Evolutionary conservation across 495 filamentous ascomycete genomes (phyloP).

Genomic region (Aspergillus baeticus): DNA sequence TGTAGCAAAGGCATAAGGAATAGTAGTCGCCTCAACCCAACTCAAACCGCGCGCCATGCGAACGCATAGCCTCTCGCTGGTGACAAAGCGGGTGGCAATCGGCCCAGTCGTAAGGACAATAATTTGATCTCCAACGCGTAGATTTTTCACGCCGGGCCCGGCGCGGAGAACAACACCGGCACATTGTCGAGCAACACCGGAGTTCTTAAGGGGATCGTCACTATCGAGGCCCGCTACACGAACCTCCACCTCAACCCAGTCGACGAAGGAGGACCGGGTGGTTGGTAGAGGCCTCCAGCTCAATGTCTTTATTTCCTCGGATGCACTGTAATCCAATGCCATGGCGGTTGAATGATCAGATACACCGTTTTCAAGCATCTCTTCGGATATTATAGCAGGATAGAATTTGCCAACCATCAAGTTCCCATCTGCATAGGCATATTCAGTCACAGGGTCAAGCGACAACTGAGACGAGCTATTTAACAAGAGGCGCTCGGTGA

Average conservation of each 20-base stretch:
- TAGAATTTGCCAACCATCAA: slow-evolving; percentile 1
- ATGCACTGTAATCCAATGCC: background rate
- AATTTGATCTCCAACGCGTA: slow-evolving; percentile 40
- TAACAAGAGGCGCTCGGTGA: background rate
- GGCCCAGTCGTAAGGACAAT: background rate
- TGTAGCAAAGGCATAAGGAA: slow-evolving; percentile 41
- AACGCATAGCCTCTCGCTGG: slow-evolving; percentile 21
- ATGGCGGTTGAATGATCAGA: background rate
- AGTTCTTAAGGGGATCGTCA: background rate
- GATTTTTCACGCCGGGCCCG: slow-evolving; percentile 30
- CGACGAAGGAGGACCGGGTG: background rate
- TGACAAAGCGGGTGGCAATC: background rate
- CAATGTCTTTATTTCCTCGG: background rate
- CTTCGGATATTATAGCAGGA: background rate
- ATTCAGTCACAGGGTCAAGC: background rate
- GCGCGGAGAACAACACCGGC: slow-evolving; percentile 36
- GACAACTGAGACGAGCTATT: background rate
- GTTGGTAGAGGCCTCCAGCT: background rate
- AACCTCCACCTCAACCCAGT: background rate
- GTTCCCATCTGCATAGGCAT: background rate
- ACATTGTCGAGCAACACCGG: background rate
- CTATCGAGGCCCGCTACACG: background rate
- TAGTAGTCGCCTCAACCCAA: slow-evolving; percentile 28
- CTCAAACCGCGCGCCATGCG: slow-evolving; percentile 23
- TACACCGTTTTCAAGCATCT: background rate